These are phyloP conservation scores for Coprinellus micaceus DNA, from an alignment of 768 basidiomycete species.

Conservation along the genomic window DNA sequence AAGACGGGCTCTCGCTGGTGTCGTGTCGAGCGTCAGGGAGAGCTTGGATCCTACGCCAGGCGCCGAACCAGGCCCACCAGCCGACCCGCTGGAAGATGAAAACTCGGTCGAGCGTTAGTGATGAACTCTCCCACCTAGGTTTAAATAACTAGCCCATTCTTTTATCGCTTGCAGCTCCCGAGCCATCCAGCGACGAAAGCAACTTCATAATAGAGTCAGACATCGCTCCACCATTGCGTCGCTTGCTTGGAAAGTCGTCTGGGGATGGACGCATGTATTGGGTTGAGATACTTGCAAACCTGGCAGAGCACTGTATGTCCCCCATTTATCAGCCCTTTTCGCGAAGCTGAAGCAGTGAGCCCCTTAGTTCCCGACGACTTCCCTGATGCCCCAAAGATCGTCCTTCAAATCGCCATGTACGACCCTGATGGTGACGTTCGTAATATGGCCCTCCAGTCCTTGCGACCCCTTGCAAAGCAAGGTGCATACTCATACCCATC, in stretches of 20 bases:
- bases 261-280: not conserved
- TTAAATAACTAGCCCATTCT: not conserved
- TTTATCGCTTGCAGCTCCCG: no score
- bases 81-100: no score
- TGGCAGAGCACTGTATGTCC: not conserved
- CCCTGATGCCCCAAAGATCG: not conserved
- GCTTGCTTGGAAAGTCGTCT: not conserved
- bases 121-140: not conserved
- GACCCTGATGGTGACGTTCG: not conserved
- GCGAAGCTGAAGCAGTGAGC: no score
- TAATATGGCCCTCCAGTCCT: not conserved
- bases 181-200: no score
- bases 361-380: not conserved
- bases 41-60: no score
- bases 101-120: not conserved
- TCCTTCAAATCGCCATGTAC: not conserved
- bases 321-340: no score
- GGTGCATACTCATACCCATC: not conserved
- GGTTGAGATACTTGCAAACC: not conserved
- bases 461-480: not conserved
- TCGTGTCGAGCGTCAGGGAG: not conserved
- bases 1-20: not conserved
- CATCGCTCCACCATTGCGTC: no score
- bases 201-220: no score
- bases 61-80: no score